These are phyloP conservation scores for Fusarium proliferatum DNA, from an alignment of 2,329 filamentous ascomycete species.

Conservation along the genomic window DNA sequence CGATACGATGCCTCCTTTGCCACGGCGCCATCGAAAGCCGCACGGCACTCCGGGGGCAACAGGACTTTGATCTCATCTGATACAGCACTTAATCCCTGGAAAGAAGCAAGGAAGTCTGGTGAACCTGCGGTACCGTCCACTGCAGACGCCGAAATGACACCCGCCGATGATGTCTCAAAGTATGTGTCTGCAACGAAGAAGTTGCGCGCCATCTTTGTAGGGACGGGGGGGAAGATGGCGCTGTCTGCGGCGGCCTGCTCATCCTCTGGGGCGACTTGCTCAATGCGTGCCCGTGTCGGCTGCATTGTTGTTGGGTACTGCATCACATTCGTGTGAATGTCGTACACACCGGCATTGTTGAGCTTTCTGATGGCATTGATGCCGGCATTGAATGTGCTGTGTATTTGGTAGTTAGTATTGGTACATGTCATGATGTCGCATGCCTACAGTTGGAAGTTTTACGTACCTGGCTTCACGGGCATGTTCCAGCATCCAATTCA, in stretches of 20 bases:
- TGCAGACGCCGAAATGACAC: constrained; percentile 56
- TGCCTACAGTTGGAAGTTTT: neutral
- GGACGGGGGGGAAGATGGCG: constrained; percentile 59
- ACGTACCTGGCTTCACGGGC: constrained; percentile 86
- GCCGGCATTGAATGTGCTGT: constrained; percentile 83
- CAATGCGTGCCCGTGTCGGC: constrained; percentile 86
- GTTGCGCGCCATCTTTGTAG: constrained; percentile 63
- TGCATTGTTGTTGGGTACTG: constrained; percentile 91
- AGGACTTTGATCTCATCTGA: constrained; percentile 73
- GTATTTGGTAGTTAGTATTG: constrained; percentile 17
- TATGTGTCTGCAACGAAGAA: constrained; percentile 67
- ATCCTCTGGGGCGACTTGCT: constrained; percentile 68
- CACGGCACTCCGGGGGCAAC: constrained; percentile 76
- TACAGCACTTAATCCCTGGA: constrained; percentile 72
- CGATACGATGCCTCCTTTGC: constrained; percentile 78
- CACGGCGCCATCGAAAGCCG: constrained; percentile 76
- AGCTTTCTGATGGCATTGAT: constrained; percentile 75
- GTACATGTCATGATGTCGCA: neutral
- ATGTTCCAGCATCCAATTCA: constrained; percentile 97
- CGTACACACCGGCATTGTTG: constrained; percentile 84
- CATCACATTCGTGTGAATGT: constrained; percentile 92
- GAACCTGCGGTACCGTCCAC: constrained; percentile 58
- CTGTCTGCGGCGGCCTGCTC: constrained; percentile 47
- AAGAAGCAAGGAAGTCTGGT: constrained; percentile 62
- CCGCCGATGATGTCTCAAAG: constrained; percentile 62